These are phyloP conservation scores for Pelargonium australe DNA, from an alignment of 441 rosid species.

Conservation along the genomic window DNA sequence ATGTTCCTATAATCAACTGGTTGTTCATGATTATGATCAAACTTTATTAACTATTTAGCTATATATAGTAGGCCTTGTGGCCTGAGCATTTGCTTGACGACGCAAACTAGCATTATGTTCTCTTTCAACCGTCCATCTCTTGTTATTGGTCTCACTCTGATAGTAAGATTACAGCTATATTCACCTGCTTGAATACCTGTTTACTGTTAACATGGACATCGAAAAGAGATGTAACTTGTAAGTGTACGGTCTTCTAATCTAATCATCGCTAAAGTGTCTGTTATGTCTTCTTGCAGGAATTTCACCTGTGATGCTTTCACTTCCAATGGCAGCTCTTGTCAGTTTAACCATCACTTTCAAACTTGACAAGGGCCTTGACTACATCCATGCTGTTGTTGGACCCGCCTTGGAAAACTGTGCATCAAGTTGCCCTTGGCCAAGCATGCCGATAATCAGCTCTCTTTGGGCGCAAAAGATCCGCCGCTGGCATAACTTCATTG, in stretches of 20 bases:
- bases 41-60: no score
- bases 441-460: conserved; percentile 43
- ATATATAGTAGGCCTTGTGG: no score
- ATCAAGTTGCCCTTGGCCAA: conserved; percentile 46
- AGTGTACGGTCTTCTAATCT: not conserved
- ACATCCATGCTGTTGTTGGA: conserved; percentile 52
- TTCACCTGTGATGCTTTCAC: conserved; percentile 40
- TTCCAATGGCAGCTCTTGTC: conserved; percentile 65
- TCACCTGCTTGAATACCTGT: no score
- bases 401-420: conserved; percentile 57
- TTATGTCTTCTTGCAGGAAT: conserved; percentile 27
- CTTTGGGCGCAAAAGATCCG: conserved; percentile 64
- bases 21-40: no score
- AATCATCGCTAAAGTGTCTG: not conserved
- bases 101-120: no score
- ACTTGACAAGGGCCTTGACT: conserved; percentile 36
- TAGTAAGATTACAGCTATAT: no score
- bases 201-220: no score
- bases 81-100: no score
- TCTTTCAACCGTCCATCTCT: no score
- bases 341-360: conserved; percentile 68
- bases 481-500: conserved; percentile 57
- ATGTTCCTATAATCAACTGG: no score
- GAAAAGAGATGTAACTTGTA: not conserved
- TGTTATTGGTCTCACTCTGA: no score